These are phyloP conservation scores for Nepenthes mirabilis DNA, from an alignment of 148 eudicot species.

Conservation along the genomic window DNA sequence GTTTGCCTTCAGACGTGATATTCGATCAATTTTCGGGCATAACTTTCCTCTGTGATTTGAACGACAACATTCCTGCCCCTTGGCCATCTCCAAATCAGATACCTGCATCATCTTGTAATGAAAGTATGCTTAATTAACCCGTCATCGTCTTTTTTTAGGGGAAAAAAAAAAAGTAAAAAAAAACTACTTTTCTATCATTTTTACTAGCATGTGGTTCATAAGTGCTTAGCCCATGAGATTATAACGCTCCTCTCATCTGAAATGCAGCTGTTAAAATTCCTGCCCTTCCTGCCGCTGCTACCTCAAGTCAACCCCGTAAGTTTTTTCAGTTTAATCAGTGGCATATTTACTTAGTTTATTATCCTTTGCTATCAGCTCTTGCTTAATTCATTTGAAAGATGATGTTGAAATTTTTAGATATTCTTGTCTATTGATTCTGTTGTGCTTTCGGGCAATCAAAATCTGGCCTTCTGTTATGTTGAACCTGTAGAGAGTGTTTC, in stretches of 20 bases:
- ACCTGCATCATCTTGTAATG: slow-evolving; percentile 74
- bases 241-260: slow-evolving; percentile 4
- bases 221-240: not conserved
- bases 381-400: too few relatives aligned
- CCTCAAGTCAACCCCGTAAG: slow-evolving; percentile 75
- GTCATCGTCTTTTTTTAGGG: not conserved
- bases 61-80: slow-evolving; percentile 93
- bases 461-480: too few relatives aligned
- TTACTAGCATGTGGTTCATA: not conserved
- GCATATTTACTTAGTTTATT: too few relatives aligned
- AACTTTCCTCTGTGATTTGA: slow-evolving; percentile 86
- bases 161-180: not conserved
- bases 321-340: not conserved
- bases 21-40: slow-evolving; percentile 66
- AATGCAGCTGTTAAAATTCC: slow-evolving; percentile 67
- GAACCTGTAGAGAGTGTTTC: too few relatives aligned
- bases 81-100: slow-evolving; percentile 76
- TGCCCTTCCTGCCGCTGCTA: slow-evolving; percentile 79
- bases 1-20: slow-evolving; percentile 81
- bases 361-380: too few relatives aligned
- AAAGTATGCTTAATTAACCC: slow-evolving; percentile 32
- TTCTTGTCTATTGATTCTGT: too few relatives aligned
- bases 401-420: too few relatives aligned
- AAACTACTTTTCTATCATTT: not conserved
- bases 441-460: too few relatives aligned